Evolutionary conservation across 2,329 filamentous ascomycete genomes (phyloP).

Genomic region (Fusarium kyushuense): DNA sequence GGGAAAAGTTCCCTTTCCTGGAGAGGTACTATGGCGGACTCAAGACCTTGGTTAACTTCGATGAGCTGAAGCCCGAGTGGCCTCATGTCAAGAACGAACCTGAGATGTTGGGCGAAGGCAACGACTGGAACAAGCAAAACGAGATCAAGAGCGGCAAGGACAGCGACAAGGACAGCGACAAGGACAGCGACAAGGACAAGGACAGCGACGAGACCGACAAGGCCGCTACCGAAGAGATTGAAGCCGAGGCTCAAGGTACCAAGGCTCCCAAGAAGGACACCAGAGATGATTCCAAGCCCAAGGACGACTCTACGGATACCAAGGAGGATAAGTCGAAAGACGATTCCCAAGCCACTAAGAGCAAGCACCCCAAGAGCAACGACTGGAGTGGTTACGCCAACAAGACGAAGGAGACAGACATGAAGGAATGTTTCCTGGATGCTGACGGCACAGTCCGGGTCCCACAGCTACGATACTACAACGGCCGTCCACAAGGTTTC

Average conservation of each 20-base stretch:
- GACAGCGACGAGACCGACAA: slow-evolving; percentile 37
- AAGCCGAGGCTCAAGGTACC: slow-evolving; percentile 20
- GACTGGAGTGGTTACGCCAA: slow-evolving; percentile 53
- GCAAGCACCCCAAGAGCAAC: slow-evolving; percentile 47
- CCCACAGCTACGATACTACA: slow-evolving; percentile 78
- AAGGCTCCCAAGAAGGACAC: slow-evolving; percentile 15
- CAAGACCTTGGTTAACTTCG: slow-evolving; percentile 72
- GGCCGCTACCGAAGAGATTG: slow-evolving; percentile 35
- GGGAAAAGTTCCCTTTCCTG: slow-evolving; percentile 89
- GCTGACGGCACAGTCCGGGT: slow-evolving; percentile 71
- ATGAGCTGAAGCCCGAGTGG: slow-evolving; percentile 83
- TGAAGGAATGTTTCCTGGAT: slow-evolving; percentile 85
- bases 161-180: slow-evolving; percentile 31
- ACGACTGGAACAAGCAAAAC: slow-evolving; percentile 35
- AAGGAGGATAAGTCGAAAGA: slow-evolving; percentile 21
- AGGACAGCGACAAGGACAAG: slow-evolving; percentile 33
- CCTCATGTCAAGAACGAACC: slow-evolving; percentile 74
- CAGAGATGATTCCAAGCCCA: slow-evolving; percentile 15
- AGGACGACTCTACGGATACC: slow-evolving; percentile 16
- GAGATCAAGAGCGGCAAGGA: slow-evolving; percentile 33
- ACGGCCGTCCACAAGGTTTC: slow-evolving; percentile 84
- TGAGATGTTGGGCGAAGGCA: slow-evolving; percentile 39
- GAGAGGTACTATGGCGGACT: slow-evolving; percentile 92
- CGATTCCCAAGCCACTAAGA: slow-evolving; percentile 28
- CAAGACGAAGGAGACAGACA: slow-evolving; percentile 59